These are phyloP conservation scores for Thelonectria olida DNA, from an alignment of 2,329 filamentous ascomycete species.

Conservation along the genomic window DNA sequence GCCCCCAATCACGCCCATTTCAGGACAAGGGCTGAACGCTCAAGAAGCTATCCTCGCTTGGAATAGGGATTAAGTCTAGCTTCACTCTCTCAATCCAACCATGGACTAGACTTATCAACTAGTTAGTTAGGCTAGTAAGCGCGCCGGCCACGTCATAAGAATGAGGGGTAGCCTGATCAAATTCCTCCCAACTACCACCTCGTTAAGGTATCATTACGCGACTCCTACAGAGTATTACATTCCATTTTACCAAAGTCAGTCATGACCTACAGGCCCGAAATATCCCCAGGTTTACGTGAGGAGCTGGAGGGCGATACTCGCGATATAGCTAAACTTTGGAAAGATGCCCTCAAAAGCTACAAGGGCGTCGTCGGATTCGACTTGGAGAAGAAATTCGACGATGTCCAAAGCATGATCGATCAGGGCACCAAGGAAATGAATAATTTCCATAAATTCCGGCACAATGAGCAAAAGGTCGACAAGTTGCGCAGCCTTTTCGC, in stretches of 20 bases:
- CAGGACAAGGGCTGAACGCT: too few relatives aligned
- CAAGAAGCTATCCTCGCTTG: too few relatives aligned
- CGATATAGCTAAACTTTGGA: constrained; percentile 45
- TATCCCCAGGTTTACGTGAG: constrained; percentile 18
- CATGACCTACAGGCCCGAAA: constrained; percentile 6
- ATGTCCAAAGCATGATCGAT: constrained; percentile 38
- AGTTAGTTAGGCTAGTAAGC: too few relatives aligned
- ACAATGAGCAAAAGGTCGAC: constrained; percentile 46
- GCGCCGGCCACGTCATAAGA: too few relatives aligned
- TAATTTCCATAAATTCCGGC: constrained; percentile 44
- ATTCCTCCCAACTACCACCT: neutral
- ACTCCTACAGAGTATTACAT: neutral
- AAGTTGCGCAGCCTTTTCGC: constrained; percentile 42
- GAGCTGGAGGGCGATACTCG: constrained; percentile 38
- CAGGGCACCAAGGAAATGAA: constrained; percentile 42
- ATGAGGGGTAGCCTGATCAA: neutral
- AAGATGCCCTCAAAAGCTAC: constrained; percentile 44
- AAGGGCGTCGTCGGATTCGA: constrained; percentile 46
- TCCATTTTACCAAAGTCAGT: neutral
- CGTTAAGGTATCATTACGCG: neutral
- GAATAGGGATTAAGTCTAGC: too few relatives aligned
- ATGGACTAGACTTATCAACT: too few relatives aligned
- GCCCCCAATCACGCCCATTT: too few relatives aligned
- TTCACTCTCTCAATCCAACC: too few relatives aligned
- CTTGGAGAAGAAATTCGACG: constrained; percentile 42